Percentiles rank a stretch among this genome's conserved stretches.
Evolutionary conservation across 1,139 yeast genomes (phyloP).

Genomic region (Pichia sp.): DNA sequence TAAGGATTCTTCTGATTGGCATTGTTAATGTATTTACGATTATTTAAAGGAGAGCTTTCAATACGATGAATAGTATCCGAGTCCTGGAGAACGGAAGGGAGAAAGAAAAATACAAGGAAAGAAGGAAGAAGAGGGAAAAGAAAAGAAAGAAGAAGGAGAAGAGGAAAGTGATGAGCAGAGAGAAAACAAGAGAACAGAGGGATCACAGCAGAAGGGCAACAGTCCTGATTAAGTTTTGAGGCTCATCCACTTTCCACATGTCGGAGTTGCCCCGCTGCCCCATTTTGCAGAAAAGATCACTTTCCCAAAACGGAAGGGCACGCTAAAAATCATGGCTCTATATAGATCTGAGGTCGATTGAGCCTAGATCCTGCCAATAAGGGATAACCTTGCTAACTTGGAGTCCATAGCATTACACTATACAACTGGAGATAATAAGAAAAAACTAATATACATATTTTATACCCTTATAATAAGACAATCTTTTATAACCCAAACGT

Average conservation of each 20-base stretch:
- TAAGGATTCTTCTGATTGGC: slow-evolving; percentile 34
- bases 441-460: slow-evolving; percentile 18
- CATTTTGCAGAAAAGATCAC: background rate
- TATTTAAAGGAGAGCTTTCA: background rate
- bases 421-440: background rate
- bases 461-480: slow-evolving; percentile 12
- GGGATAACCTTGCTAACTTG: no score
- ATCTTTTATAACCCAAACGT: slow-evolving; percentile 1
- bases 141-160: background rate
- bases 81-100: slow-evolving; percentile 7
- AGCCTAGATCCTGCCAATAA: no score
- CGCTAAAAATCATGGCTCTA: background rate
- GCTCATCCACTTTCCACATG: background rate
- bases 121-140: slow-evolving; percentile 6
- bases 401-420: background rate
- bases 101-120: slow-evolving; percentile 9
- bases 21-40: slow-evolving; percentile 18
- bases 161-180: slow-evolving; percentile 2
- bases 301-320: background rate
- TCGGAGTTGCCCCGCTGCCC: background rate
- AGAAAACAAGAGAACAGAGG: slow-evolving; percentile 4
- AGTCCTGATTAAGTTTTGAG: background rate
- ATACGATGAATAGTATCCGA: slow-evolving; percentile 2
- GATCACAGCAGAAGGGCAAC: slow-evolving; percentile 2
- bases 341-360: background rate